phyloP scores from a whole-genome alignment of 1,284 basidiomycete species.

The Trichosporon asahii region DNA sequence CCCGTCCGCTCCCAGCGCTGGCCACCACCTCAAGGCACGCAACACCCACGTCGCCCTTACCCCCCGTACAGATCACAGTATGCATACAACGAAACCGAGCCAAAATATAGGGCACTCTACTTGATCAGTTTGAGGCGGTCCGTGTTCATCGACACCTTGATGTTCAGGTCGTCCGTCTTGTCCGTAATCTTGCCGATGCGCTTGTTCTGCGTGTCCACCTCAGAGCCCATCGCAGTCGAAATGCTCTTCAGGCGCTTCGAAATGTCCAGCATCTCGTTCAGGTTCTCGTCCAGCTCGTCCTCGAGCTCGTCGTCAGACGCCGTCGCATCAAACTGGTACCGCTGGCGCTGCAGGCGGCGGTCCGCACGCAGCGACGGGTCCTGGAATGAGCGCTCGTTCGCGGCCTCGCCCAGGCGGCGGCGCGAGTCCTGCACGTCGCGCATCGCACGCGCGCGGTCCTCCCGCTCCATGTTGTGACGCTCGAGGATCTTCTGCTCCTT shows the following conservation, averaged over 20 bases:
- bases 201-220: conserved; percentile 50
- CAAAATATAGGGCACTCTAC: conserved; percentile 21
- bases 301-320: conserved; percentile 88
- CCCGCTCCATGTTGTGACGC: conserved; percentile 84
- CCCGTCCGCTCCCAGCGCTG: neutral
- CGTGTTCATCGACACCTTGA: conserved; percentile 50
- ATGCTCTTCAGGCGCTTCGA: conserved; percentile 80
- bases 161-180: conserved; percentile 52
- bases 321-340: conserved; percentile 92
- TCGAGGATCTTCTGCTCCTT: conserved; percentile 83
- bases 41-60: neutral
- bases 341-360: conserved; percentile 35
- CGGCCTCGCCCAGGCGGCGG: conserved; percentile 73
- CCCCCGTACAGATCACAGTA: neutral
- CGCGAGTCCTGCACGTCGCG: conserved; percentile 82
- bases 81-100: neutral
- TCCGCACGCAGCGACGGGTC: neutral
- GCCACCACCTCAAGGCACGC: neutral
- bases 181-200: conserved; percentile 50
- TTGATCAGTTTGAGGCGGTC: conserved; percentile 49
- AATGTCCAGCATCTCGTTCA: conserved; percentile 80
- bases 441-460: conserved; percentile 79
- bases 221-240: conserved; percentile 61
- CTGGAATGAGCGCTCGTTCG: conserved; percentile 51
- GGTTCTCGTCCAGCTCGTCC: conserved; percentile 78